A percentile compares a stretch with the other conserved stretches of the same genome.
Evolutionary conservation across 768 basidiomycete genomes (phyloP).

Genomic region (Lentinula sp.): DNA sequence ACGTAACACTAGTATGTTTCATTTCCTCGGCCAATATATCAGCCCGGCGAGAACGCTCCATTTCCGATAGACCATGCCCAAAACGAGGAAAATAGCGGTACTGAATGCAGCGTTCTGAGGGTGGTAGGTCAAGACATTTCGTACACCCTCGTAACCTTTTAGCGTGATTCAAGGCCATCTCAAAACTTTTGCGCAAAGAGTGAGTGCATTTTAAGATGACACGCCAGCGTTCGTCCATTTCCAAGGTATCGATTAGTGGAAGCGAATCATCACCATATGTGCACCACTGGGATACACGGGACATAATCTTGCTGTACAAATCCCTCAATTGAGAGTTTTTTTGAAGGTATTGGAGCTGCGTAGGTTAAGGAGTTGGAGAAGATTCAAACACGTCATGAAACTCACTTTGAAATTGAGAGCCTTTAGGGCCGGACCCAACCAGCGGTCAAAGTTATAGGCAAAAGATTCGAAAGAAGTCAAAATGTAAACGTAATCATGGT

Average conservation of each 20-base stretch:
- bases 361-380: too few species aligned
- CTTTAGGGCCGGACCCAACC: background rate
- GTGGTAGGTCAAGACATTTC: background rate
- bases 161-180: background rate
- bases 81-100: background rate
- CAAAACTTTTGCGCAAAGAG: background rate
- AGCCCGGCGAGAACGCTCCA: background rate
- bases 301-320: background rate
- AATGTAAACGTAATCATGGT: background rate
- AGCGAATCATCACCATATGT: background rate
- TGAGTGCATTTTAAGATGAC: background rate
- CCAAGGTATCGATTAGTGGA: background rate
- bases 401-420: background rate
- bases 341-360: background rate
- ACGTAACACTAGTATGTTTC: background rate
- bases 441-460: background rate
- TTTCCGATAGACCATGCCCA: background rate
- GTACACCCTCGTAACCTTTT: background rate
- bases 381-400: too few species aligned
- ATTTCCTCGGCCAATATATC: background rate
- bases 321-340: background rate
- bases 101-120: background rate
- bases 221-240: background rate
- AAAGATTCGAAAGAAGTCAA: background rate
- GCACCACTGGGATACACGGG: background rate